Percentiles rank a stretch among this genome's conserved stretches.
Evolutionary conservation across 768 basidiomycete species (phyloP).

Genomic region (Hygrocybe coccinea): DNA sequence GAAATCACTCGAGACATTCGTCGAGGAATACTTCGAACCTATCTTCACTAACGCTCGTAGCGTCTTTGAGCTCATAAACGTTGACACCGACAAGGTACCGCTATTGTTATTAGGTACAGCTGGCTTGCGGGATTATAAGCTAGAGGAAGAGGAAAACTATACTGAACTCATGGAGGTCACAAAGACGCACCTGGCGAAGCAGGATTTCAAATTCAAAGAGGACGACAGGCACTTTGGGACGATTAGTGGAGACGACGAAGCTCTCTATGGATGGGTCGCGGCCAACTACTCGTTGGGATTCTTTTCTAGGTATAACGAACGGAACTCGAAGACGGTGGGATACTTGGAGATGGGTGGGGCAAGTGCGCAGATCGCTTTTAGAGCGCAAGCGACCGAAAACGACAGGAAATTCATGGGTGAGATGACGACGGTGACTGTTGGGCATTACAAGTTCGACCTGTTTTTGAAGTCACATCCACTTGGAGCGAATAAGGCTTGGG

Average conservation of each 20-base stretch:
- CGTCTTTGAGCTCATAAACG: not conserved
- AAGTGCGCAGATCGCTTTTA: not conserved
- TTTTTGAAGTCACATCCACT: not conserved
- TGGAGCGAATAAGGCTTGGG: not conserved
- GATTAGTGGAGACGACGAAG: not conserved
- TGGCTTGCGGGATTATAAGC: not conserved
- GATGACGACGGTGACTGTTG: not conserved
- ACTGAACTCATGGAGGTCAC: not conserved
- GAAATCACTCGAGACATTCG: not conserved
- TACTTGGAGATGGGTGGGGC: not conserved
- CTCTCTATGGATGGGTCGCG: not conserved
- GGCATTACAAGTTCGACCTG: not conserved
- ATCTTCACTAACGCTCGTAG: not conserved
- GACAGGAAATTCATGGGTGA: not conserved
- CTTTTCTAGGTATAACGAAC: not conserved
- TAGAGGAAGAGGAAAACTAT: not conserved
- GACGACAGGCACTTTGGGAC: not conserved
- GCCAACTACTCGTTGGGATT: not conserved
- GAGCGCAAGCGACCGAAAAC: not conserved
- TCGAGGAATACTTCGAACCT: not conserved
- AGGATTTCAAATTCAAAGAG: too few species aligned
- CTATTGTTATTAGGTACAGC: not conserved
- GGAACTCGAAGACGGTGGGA: not conserved
- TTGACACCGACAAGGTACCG: not conserved
- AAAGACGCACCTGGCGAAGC: too few species aligned